These are phyloP conservation scores for Fraxinus albicans DNA, from an alignment of 305 asterid genomes.

Conservation along the genomic window DNA sequence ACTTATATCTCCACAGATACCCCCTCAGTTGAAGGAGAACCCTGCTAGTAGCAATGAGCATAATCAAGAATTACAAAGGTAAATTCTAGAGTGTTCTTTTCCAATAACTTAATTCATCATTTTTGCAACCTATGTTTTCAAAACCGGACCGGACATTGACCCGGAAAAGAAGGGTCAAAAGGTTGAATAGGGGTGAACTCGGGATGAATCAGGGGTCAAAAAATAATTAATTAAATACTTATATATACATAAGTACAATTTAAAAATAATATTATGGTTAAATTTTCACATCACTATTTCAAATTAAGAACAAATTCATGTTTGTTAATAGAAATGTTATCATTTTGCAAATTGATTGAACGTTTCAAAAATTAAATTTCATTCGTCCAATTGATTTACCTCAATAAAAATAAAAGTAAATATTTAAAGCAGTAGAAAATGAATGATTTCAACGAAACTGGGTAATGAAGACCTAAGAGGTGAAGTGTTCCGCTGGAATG, in stretches of 20 bases:
- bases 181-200: neutral
- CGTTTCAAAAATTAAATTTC: neutral
- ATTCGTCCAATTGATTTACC: neutral
- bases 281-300: neutral
- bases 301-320: neutral
- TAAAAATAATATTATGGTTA: neutral
- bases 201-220: neutral
- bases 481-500: neutral
- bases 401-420: neutral
- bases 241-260: neutral
- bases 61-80: neutral
- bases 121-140: neutral
- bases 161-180: neutral
- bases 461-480: neutral
- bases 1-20: neutral
- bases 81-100: neutral
- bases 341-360: neutral
- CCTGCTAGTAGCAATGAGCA: neutral
- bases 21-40: neutral
- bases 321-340: neutral
- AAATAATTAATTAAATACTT: neutral
- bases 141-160: neutral
- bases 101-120: slow-evolving; percentile 15
- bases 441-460: neutral
- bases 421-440: neutral